Conservation (phyloP, 116 monocot genomes). For the Trichopus zeylanicus region DNA sequence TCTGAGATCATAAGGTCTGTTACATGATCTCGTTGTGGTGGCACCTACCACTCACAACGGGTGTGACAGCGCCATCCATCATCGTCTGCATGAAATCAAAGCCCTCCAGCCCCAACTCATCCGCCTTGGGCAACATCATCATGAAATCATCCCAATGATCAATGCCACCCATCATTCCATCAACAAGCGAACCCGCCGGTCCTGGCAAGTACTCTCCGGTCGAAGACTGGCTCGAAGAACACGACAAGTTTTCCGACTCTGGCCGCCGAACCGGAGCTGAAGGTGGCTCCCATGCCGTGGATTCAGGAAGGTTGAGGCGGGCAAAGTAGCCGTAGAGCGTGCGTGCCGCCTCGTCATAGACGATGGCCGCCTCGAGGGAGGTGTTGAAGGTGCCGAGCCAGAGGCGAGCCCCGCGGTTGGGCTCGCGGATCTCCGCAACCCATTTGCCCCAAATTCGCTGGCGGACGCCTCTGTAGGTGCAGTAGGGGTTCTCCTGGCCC, state of each 20-base stretch:
- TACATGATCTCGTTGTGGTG: no score
- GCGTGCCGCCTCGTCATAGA: slow-evolving; percentile 60
- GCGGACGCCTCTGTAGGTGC: slow-evolving; percentile 62
- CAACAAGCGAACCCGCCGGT: neutral
- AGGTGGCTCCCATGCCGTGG: no score
- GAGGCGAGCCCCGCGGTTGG: slow-evolving; percentile 55
- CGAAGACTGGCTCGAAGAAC: no score
- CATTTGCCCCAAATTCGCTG: slow-evolving; percentile 90
- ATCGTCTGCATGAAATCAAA: neutral
- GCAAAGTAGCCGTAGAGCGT: slow-evolving; percentile 53
- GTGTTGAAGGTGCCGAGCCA: slow-evolving; percentile 88
- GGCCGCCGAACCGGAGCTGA: no score
- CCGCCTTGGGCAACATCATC: neutral
- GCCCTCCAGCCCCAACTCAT: neutral
- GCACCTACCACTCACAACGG: no score
- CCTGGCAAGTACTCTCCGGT: no score
- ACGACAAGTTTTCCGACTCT: no score
- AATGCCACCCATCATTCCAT: neutral
- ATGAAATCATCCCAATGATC: neutral
- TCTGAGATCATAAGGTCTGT: no score
- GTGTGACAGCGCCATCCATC: no score
- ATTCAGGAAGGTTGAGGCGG: slow-evolving; percentile 34
- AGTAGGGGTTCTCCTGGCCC: slow-evolving; percentile 50
- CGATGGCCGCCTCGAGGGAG: slow-evolving; percentile 56
- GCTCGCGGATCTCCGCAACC: slow-evolving; percentile 89